Percentiles rank a stretch among this genome's conserved stretches.
These are phyloP conservation scores for Yueomyces sp. DNA, from an alignment of 805 yeast species.

Conservation along the genomic window DNA sequence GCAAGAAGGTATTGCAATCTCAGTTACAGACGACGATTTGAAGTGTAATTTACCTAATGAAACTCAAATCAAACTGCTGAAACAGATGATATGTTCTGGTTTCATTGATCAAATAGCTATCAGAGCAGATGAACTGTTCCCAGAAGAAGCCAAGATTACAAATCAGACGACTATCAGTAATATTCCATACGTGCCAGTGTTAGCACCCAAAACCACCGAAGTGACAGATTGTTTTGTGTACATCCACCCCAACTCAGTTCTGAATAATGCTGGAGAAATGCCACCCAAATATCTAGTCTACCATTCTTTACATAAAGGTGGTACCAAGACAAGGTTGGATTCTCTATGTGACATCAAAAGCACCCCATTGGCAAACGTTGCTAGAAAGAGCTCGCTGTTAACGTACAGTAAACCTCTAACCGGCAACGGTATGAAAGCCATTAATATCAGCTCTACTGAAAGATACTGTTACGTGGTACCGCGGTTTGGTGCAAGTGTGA, in stretches of 20 bases:
- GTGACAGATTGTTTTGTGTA: conserved; percentile 46
- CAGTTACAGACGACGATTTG: conserved; percentile 30
- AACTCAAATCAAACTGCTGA: conserved; percentile 60
- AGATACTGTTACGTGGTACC: conserved; percentile 88
- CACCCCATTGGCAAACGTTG: conserved; percentile 64
- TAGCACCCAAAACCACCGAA: conserved; percentile 25
- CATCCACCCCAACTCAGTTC: conserved; percentile 66
- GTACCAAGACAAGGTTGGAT: conserved; percentile 47
- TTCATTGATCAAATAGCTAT: conserved; percentile 84
- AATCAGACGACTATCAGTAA: conserved; percentile 44
- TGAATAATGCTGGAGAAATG: conserved; percentile 43
- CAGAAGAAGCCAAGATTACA: conserved; percentile 46
- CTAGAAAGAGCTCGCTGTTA: conserved; percentile 55
- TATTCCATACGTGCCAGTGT: conserved; percentile 53
- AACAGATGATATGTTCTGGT: conserved; percentile 89
- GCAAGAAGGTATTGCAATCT: conserved; percentile 44
- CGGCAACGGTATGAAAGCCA: conserved; percentile 82
- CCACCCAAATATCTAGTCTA: conserved; percentile 77
- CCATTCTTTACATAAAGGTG: conserved; percentile 48
- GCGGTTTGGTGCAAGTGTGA: conserved; percentile 71
- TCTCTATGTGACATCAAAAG: conserved; percentile 67
- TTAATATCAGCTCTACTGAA: conserved; percentile 46
- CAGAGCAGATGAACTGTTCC: conserved; percentile 57
- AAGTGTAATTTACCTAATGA: conserved; percentile 56
- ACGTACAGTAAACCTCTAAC: conserved; percentile 77